Evolutionary conservation across 805 yeast genomes (phyloP), one percentile per base, ranked within the genome.

Genomic region (Metschnikowia borealis): DNA sequence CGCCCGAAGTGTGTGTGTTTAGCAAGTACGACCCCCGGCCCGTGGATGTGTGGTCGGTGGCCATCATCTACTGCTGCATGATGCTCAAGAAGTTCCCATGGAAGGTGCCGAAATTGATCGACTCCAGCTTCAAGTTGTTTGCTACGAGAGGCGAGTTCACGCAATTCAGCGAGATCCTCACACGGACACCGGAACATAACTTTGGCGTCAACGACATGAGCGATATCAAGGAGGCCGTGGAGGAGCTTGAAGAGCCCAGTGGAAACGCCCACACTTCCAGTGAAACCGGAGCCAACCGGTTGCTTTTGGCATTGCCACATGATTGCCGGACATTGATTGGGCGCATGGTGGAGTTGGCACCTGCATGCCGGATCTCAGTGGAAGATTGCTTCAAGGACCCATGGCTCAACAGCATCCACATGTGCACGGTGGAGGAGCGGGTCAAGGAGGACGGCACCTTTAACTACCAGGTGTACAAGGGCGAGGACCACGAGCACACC

Each of bases 41-140:
- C 0, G 96, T 90, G 6, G 97, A 90, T 70, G 81, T 90, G 42
- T 90, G 97, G 97, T 87, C 96, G 6, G 83, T 83, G 33, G 96
- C 96, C 7, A 89, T 90, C 52, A 87, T 90, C 44, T 87, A 87
- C 68, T 88, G 96, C 58, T 90, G 97, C 72, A 89, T 90, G 96
- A 81, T 88, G 52, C 74, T 90, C 65, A 85, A 89, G 63, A 87
- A 89, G 70, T 90, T 90, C 70, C 97, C 97, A 7, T 90, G 97
- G 97, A 89, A 89, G 64, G 88, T 89, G 6, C 97, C 97, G 7
- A 85, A 88, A 62, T 83, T 44, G 71, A 75, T 85, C 46, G 97
- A 90, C 67, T 81, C 83, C 58, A 84, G 94, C 54, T 91, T 90
- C 71, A 88, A 87, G 67, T 66, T 88, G 58, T 91, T 88, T 65